phyloP scores from a whole-genome alignment of 768 basidiomycete genomes.

The Dacryopinax primogenitus region DNA sequence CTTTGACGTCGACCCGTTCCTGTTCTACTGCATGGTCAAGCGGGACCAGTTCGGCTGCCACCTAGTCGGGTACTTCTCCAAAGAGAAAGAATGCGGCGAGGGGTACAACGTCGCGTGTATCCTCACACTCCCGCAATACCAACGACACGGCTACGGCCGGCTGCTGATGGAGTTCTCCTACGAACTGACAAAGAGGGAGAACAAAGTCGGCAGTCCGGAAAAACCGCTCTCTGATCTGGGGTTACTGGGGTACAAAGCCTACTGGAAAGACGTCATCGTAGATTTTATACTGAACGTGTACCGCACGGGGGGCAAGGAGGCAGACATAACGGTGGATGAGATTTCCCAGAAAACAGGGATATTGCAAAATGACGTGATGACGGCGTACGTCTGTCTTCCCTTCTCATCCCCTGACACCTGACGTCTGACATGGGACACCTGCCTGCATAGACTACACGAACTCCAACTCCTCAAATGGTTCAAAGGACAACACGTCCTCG shows the following conservation, averaged over 20 bases:
- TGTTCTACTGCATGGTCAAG: constrained; percentile 98
- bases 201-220: constrained; percentile 91
- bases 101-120: constrained; percentile 99
- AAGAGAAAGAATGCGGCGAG: constrained; percentile 96
- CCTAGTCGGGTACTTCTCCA: constrained; percentile 95
- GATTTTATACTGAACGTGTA: constrained; percentile 62
- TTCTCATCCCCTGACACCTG: background rate
- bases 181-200: constrained; percentile 91
- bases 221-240: constrained; percentile 95
- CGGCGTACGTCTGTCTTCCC: constrained; percentile 58
- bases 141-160: constrained; percentile 90
- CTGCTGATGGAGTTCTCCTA: constrained; percentile 96
- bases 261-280: constrained; percentile 95
- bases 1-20: constrained; percentile 98
- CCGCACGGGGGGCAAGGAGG: constrained; percentile 35
- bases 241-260: constrained; percentile 81
- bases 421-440: constrained; percentile 16
- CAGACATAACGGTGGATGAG: constrained; percentile 85
- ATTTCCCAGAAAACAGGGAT: constrained; percentile 92
- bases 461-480: constrained; percentile 90
- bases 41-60: constrained; percentile 87
- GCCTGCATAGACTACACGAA: constrained; percentile 62
- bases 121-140: constrained; percentile 94
- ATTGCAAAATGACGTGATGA: constrained; percentile 92
- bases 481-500: constrained; percentile 89